Base-by-base conservation (phyloP, 2,329 filamentous ascomycete genomes). In the Fusarium domesticum region DNA sequence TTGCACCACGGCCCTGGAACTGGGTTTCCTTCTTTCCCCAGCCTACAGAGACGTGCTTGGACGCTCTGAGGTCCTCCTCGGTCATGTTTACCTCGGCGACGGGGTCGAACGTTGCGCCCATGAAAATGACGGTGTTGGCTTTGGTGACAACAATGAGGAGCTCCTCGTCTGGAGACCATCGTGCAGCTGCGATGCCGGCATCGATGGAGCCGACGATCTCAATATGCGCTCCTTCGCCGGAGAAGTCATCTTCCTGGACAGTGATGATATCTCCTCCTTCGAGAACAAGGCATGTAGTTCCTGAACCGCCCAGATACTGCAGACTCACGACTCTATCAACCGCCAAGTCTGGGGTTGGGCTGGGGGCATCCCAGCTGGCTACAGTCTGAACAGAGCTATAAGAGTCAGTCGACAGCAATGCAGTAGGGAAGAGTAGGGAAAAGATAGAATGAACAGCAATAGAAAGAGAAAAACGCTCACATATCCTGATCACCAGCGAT, bases 1-100 rank as follows among this genome's bases (percentile, higher is more conserved):
- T 83, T 45, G 91, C 92, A 50, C 91, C 83, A 60, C 88, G 89
- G 39, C 93, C 93, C 62, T 96, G 88, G 66, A 98, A 98, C 65
- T 98, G 93, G 0, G 93, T 98, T 69, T 98, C 93, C 64, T 87
- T 89, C 73, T 97, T 97, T 47, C 93, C 93, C 93, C 93, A 98
- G 38, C 93, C 93, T 17, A 98, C 92, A 16, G 90, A 95, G 45
- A 96, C 93, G 72, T 96, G 91, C 65, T 85, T 93, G 18, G 87
- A 97, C n/a, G 83, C 81, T 57, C 86, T 86, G 51, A 95, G 78
- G 67, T 95, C 92, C 35, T 91, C 88, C 0, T 74, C 64, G 0
- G 79, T 81, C 65, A 97, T 82, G 25, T 76, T 72, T 40, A 87
- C 77, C 66, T 91, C 87, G 25, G 86, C 81, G 33, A 95, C 82